Evolutionary conservation across 2,329 filamentous ascomycete genomes (phyloP), one percentile per base, ranked within the genome.

Genomic region (Nothomitra cinnamomea): DNA sequence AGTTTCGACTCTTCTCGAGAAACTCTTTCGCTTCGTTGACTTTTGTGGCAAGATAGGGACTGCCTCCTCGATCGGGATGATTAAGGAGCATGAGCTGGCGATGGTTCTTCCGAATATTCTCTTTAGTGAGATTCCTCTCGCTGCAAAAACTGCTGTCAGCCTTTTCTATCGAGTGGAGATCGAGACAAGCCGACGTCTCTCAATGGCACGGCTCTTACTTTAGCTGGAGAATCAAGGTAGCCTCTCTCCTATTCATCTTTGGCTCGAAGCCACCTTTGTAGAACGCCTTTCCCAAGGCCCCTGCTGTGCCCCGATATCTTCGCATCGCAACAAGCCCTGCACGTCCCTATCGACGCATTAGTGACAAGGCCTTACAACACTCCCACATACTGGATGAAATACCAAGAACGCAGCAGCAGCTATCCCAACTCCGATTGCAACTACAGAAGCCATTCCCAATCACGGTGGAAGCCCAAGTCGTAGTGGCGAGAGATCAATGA

Each of bases 191-290:
- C 25, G 8, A 36, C n/a, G 15, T 25, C 49, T 5, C 48, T 24
- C n/a, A 49, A 19, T 21, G 38, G 24, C 8, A 3, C 7, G 12
- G 15, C 19, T 70, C 75, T 55, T 79, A 95, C 90, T 82, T 86
- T 57, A 96, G 81, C 59, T 92, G 85, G 50, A 98, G 72, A 57
- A 98, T 95, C 61, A 98, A 71, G 3, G 88, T 77, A 21, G 92
- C 92, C 71, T 98, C 92, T 67, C 84, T 82, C 67, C 84, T 80
- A 67, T 81, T 95, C 90, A 98, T 98, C 69, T 84, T 85, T 56
- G 81, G 75, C 72, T 98, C 92, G 66, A 98, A 98, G n/a, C 92
- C 92, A 60, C 92, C 92, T 70, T 96, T 98, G 77, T 95, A 96
- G 66, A 88, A 98, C 42, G 88, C 82, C 68, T 89, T 88, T 62